phyloP scores from a whole-genome alignment of 1,139 yeast genomes.

The Scheffersomyces insectosa region DNA sequence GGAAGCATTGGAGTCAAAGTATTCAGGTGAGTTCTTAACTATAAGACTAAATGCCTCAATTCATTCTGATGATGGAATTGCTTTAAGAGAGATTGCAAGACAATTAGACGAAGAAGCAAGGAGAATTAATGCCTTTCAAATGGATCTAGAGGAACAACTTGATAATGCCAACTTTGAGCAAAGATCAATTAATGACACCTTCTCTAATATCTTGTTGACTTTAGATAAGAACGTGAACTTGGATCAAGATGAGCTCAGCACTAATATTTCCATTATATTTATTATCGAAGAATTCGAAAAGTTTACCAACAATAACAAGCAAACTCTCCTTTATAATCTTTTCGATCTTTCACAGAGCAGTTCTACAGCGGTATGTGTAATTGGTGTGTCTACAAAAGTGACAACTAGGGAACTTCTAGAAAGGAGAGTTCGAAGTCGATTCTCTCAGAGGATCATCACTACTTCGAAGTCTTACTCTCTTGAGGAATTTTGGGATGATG shows the following conservation, averaged over 20 bases:
- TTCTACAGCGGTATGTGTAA: conserved; percentile 73
- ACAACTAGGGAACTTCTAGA: conserved; percentile 81
- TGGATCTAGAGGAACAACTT: conserved; percentile 5
- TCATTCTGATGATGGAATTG: conserved; percentile 75
- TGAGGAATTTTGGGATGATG: conserved; percentile 44
- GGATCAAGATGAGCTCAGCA: conserved; percentile 6
- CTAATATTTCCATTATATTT: conserved; percentile 62
- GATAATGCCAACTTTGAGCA: conserved; percentile 29
- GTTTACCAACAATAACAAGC: conserved; percentile 64
- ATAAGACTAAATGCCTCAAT: conserved; percentile 69
- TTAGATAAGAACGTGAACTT: conserved; percentile 24
- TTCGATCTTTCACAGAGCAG: conserved; percentile 83
- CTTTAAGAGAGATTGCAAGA: conserved; percentile 81
- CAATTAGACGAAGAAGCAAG: conserved; percentile 62
- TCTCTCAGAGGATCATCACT: conserved; percentile 74
- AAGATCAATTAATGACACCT: conserved; percentile 42
- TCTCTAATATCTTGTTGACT: conserved; percentile 37
- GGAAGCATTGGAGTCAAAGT: conserved; percentile 36
- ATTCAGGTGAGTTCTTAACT: conserved; percentile 53
- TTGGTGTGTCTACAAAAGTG: conserved; percentile 77
- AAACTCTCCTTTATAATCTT: conserved; percentile 80
- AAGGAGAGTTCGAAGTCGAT: conserved; percentile 87
- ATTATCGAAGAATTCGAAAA: conserved; percentile 83
- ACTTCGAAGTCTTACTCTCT: conserved; percentile 52
- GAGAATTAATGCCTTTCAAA: conserved; percentile 11